Base-by-base conservation (phyloP, 768 basidiomycete genomes). In the Russula griseocarnosa region DNA sequence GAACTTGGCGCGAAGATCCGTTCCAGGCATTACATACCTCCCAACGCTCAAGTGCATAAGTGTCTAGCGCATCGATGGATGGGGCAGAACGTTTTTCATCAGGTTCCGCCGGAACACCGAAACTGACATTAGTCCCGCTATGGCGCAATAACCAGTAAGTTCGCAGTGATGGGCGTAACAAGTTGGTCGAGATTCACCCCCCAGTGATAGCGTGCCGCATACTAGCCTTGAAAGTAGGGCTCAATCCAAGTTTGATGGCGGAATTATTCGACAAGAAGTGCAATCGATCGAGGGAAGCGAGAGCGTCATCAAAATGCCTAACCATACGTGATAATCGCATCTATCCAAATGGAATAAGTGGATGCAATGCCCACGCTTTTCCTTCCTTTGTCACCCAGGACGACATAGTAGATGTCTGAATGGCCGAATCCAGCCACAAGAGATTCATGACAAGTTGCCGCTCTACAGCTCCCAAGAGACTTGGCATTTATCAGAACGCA, bases 381-480 rank as follows among this genome's bases (percentile, higher is more conserved):
- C 84, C 82, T 68, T 91, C 89, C 14, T 81, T 82, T 34, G 83
- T 79, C 26, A 92, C 86, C 90, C 92, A 92, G 20, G 84, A 83
- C 6, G 80, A 76, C 85, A 93, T 86, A 0, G 85, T 88, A 18
- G 81, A 77, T n/a, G 78, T 74, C 1, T 83, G 77, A 55, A 93
- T 85, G 5, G 86, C 76, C 26, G 84, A 82, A 71, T 96, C 94
- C 32, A 94, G 79, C 94, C 94, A 97, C 9, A 96, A 78, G 58
- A 94, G 72, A 72, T 87, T 92, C 86, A 95, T 89, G 36, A 93
- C 82, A 30, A 95, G 78, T 71, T 96, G 94, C 60, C 92, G 81
- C 70, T 94, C 89, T 24, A 94, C 72, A 22, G 90, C 84, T 2
- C 83, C 85, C 42, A 97, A 75, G 28, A 96, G 77, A 58, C 92